Base-by-base conservation (phyloP, 768 basidiomycete species). In the Russula lepida region DNA sequence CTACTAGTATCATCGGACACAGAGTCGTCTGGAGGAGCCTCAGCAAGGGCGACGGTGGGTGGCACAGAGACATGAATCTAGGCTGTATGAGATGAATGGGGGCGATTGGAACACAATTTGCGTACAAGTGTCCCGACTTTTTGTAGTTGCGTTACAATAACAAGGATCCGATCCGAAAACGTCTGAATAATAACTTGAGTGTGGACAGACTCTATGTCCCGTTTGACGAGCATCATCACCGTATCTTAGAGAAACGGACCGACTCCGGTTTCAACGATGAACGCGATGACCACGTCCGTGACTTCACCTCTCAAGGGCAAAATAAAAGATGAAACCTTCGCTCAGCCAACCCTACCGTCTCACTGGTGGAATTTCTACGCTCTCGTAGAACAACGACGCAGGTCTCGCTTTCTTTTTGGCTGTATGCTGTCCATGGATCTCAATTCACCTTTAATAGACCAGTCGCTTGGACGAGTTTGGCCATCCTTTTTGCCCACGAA, bases 111-210 rank as follows among this genome's bases (percentile, higher is more conserved):
- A 28, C 49, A 21, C 30, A 33, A 67, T 27, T 35, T 39, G 52
- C 74, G 71, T 70, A 95, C 93, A 75, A 98, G 70, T 69, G 80
- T 84, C 58, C 95, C 95, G 13, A 95, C 86, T 81, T 93, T 95
- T 41, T 90, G 89, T 63, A 92, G 71, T 72, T 98, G 95, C 1
- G 92, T 94, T 56, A 98, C 79, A 25, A 97, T 77, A n/a, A 97
- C 85, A 21, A 98, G 76, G 13, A 84, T 76, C 27, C 92, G 81
- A 74, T 98, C 95, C 56, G 82, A 80, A 70, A 84, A 98, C 0
- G 77, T 75, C 68, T 97, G 92, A 7, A 95, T 70, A 48, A 94
- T 66, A 17, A 97, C 74, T 57, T 95, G 85, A 2, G 92, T 97
- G 19, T 70, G 73, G 13, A 78, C 73, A 13, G 82, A 88, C 47